A percentile compares a stretch with the other conserved stretches of the same genome.
These are phyloP conservation scores for Alloteropsis semialata DNA, from an alignment of 176 grass and related monocot genomes.

Conservation along the genomic window DNA sequence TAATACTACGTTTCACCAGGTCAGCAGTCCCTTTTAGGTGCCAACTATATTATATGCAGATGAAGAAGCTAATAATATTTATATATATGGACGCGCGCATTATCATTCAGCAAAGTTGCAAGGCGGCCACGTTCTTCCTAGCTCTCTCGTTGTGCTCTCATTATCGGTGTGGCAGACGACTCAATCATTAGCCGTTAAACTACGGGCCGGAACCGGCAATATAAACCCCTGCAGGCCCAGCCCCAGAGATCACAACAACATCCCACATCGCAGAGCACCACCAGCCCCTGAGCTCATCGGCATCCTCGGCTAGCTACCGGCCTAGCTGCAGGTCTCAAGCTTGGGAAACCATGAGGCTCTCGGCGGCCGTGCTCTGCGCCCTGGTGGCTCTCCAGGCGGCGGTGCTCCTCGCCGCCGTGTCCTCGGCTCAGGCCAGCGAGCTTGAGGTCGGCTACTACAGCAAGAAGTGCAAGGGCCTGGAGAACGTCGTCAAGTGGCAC, in stretches of 20 bases:
- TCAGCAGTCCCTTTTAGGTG: not conserved
- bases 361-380: slow-evolving; percentile 15
- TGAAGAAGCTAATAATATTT: not conserved
- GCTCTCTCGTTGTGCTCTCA: not conserved
- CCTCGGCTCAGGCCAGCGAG: slow-evolving; percentile 1
- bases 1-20: not conserved
- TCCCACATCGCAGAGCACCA: not conserved
- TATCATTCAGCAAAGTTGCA: not conserved
- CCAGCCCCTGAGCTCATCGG: not conserved
- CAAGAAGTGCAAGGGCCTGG: slow-evolving; percentile 40
- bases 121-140: not conserved
- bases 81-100: not conserved
- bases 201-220: not conserved
- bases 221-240: slow-evolving; percentile 25
- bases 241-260: not conserved
- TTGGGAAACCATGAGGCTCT: slow-evolving; percentile 23
- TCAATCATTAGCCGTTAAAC: slow-evolving; percentile 11
- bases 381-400: slow-evolving; percentile 29
- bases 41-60: not conserved
- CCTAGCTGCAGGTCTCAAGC: not conserved
- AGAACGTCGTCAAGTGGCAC: slow-evolving; percentile 40
- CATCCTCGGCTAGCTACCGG: not conserved
- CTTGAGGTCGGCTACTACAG: slow-evolving; percentile 43
- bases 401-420: not conserved
- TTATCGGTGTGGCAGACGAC: not conserved